Percentiles rank a stretch among this genome's conserved stretches.
Evolutionary conservation across 257 asterid species (phyloP).

Genomic region (Nicotiana undulata): DNA sequence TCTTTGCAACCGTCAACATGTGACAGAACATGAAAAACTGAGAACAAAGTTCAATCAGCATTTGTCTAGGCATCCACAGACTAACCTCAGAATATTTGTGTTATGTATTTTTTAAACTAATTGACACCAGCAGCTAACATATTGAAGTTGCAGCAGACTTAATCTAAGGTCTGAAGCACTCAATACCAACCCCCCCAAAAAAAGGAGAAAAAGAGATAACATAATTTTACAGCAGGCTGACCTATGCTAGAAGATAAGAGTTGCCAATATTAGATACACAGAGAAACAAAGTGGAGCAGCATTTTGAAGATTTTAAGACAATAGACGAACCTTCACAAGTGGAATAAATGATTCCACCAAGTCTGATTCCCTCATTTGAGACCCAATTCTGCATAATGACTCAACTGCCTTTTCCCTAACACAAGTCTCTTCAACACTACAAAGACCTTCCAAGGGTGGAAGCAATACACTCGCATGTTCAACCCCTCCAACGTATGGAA

Average conservation of each 20-base stretch:
- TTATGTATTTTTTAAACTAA: not conserved
- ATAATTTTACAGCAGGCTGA: not conserved
- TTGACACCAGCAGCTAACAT: not conserved
- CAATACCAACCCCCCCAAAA: not conserved
- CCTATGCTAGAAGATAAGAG: not conserved
- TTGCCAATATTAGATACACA: not conserved
- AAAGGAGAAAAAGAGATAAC: not conserved
- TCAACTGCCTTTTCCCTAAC: conserved; percentile 35
- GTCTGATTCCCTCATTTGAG: conserved; percentile 36
- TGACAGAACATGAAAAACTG: not conserved
- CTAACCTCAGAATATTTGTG: not conserved
- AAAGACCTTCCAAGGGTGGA: conserved; percentile 49
- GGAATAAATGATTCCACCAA: conserved; percentile 52
- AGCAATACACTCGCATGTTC: conserved; percentile 47
- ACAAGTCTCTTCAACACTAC: conserved; percentile 47
- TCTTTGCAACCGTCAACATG: not conserved
- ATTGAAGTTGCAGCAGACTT: not conserved
- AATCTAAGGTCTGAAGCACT: not conserved
- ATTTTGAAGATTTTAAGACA: not conserved
- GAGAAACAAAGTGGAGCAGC: not conserved
- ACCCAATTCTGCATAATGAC: conserved; percentile 31
- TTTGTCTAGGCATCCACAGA: not conserved
- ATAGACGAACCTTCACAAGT: conserved; percentile 41
- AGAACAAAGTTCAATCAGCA: not conserved
- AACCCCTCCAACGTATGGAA: conserved; percentile 43